These are phyloP conservation scores for Lantana camara DNA, from an alignment of 257 asterid genomes.

Conservation along the genomic window DNA sequence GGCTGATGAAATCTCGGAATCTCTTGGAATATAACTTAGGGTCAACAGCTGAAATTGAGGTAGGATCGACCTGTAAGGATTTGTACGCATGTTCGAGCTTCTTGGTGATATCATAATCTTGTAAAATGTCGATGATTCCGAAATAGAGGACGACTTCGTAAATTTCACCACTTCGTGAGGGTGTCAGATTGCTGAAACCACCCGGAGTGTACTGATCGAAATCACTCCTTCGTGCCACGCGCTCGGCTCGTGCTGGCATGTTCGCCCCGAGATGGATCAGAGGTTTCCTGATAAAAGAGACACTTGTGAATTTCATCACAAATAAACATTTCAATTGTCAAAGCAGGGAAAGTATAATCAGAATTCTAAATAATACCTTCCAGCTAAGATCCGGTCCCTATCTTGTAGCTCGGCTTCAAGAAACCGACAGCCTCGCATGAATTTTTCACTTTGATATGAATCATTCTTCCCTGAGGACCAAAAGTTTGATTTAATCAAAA, in stretches of 20 bases:
- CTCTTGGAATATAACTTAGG: conserved; percentile 75
- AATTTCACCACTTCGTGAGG: conserved; percentile 50
- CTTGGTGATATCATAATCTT: conserved; percentile 80
- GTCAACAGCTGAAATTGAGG: conserved; percentile 79
- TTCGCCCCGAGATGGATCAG: conserved; percentile 62
- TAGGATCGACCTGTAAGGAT: conserved; percentile 69
- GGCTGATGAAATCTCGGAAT: conserved; percentile 68
- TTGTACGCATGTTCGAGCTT: conserved; percentile 80
- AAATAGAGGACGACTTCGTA: conserved; percentile 73
- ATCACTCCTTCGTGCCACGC: conserved; percentile 50
- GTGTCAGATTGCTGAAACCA: conserved; percentile 34
- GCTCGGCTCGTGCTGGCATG: conserved; percentile 75
- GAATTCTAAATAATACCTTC: conserved; percentile 72
- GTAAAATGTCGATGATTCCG: conserved; percentile 81
- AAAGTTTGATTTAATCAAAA: conserved; percentile 24
- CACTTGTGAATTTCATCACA: neutral
- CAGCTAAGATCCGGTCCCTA: conserved; percentile 85
- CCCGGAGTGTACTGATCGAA: conserved; percentile 48
- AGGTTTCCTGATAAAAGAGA: conserved; percentile 50
- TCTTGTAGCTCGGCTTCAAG: conserved; percentile 98
- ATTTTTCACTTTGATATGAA: conserved; percentile 79
- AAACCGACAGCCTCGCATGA: conserved; percentile 93
- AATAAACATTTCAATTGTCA: neutral
- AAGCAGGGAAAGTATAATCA: conserved; percentile 1
- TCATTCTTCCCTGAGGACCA: conserved; percentile 61